phyloP scores from a whole-genome alignment of 192 early-diverging fungal genomes.

The Allomyces javanicus region DNA sequence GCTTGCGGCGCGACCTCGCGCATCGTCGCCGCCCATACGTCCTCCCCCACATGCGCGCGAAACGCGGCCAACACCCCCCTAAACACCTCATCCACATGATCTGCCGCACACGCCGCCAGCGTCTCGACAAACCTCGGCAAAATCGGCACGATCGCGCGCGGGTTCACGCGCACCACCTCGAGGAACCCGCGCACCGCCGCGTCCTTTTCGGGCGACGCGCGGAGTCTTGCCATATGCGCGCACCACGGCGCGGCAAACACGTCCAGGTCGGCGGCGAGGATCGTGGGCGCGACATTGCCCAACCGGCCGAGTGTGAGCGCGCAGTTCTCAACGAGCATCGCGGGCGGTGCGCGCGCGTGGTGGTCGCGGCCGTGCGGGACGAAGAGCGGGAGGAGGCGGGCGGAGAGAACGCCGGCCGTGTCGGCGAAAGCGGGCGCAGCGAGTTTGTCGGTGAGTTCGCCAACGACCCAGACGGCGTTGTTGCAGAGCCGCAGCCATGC shows the following conservation, averaged over 20 bases:
- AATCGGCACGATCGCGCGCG: background rate
- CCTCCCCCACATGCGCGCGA: too few species aligned
- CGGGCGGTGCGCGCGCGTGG: conserved; percentile 39
- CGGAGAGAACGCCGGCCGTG: conserved; percentile 29
- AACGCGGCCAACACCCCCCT: too few species aligned
- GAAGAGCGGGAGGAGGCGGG: conserved; percentile 59
- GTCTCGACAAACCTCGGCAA: too few species aligned
- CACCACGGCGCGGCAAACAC: background rate
- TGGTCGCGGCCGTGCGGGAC: conserved; percentile 29
- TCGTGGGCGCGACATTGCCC: conserved; percentile 57
- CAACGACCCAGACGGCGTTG: conserved; percentile 94
- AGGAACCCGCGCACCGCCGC: background rate
- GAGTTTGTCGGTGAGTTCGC: conserved; percentile 81
- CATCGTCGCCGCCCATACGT: too few species aligned
- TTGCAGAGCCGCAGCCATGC: conserved; percentile 50
- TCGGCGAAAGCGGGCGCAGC: conserved; percentile 45
- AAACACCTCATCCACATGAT: too few species aligned
- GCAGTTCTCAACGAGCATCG: conserved; percentile 79
- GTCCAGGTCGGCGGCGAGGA: conserved; percentile 31
- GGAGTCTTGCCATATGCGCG: background rate
- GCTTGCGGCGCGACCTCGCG: too few species aligned
- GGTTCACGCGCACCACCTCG: background rate
- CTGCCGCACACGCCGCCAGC: too few species aligned
- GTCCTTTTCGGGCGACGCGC: background rate
- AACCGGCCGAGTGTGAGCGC: conserved; percentile 95